Conservation (phyloP, 805 yeast genomes). For the Lachancea kluyveri region DNA sequence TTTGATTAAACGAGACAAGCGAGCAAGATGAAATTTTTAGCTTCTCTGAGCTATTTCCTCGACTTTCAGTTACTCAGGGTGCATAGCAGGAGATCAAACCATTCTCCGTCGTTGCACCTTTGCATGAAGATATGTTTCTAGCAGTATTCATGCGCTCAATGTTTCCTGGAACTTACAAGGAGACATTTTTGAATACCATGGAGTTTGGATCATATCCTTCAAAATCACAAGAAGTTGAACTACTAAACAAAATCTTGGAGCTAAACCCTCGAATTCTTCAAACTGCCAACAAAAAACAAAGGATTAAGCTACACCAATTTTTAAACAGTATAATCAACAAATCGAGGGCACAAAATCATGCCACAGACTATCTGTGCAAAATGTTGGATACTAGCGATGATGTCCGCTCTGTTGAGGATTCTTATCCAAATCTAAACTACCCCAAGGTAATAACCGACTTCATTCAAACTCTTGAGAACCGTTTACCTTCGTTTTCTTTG, state of each 20-base stretch:
- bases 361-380: neutral
- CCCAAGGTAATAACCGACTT: slow-evolving; percentile 20
- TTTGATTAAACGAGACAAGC: no score
- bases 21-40: no score
- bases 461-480: slow-evolving; percentile 16
- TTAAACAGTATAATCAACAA: slow-evolving; percentile 20
- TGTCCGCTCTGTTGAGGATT: slow-evolving; percentile 18
- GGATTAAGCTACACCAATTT: slow-evolving; percentile 19
- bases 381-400: slow-evolving; percentile 1
- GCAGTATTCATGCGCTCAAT: slow-evolving; percentile 24
- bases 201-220: slow-evolving; percentile 18
- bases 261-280: no score
- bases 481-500: slow-evolving; percentile 23
- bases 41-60: no score
- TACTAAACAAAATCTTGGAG: no score
- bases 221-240: no score
- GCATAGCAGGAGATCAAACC: slow-evolving; percentile 30
- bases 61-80: no score
- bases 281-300: slow-evolving; percentile 17
- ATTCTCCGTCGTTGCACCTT: slow-evolving; percentile 24
- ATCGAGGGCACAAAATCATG: neutral
- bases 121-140: slow-evolving; percentile 24
- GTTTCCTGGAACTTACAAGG: slow-evolving; percentile 21
- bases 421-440: slow-evolving; percentile 19
- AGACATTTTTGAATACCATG: slow-evolving; percentile 21